Evolutionary conservation across 2,329 filamentous ascomycete genomes (phyloP).

Genomic region (Curvularia verruculosa): DNA sequence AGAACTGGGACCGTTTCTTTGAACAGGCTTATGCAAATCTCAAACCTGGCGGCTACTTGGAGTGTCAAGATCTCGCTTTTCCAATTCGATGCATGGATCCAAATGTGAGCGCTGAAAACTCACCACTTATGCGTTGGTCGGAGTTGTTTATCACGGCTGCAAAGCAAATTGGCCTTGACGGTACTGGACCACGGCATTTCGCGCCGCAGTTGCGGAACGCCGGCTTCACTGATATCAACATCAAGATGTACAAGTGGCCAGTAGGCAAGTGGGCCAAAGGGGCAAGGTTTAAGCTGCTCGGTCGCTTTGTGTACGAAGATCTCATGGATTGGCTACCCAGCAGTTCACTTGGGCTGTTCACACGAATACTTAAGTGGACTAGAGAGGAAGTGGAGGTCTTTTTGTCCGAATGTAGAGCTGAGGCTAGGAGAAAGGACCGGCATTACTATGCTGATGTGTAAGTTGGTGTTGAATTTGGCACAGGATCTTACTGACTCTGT

Average conservation of each 20-base stretch:
- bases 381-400: conserved; percentile 40
- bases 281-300: conserved; percentile 36
- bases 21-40: conserved; percentile 49
- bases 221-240: conserved; percentile 37
- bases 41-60: conserved; percentile 59
- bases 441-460: conserved; percentile 39
- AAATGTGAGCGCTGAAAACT: conserved; percentile 27
- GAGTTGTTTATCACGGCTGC: conserved; percentile 35
- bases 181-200: conserved; percentile 50
- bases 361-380: conserved; percentile 36
- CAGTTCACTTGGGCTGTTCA: conserved; percentile 36
- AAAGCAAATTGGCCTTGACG: conserved; percentile 45
- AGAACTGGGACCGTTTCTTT: conserved; percentile 60
- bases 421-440: conserved; percentile 32
- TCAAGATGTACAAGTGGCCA: conserved; percentile 43
- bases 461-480: background rate
- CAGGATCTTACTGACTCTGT: conserved; percentile 1
- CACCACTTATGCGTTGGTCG: conserved; percentile 37
- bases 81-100: conserved; percentile 34
- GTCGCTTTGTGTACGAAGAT: conserved; percentile 36
- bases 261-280: conserved; percentile 42
- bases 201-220: conserved; percentile 28
- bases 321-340: conserved; percentile 37
- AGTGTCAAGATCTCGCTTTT: conserved; percentile 54
- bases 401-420: conserved; percentile 33